Percentiles rank a stretch among this genome's conserved stretches.
phyloP scores from a whole-genome alignment of 331 rosid genomes.

The Malus hybrid region DNA sequence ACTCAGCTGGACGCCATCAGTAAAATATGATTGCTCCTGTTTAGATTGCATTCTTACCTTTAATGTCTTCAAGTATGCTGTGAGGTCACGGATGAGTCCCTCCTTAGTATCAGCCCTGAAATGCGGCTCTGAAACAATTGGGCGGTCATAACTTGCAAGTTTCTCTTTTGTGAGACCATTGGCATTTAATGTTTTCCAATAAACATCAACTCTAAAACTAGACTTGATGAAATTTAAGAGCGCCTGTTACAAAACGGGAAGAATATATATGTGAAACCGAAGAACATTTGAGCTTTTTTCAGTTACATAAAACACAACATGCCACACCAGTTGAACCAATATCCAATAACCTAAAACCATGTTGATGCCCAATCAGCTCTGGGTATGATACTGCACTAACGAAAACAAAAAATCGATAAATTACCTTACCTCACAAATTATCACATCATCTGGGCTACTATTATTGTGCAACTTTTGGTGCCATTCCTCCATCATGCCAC shows the following conservation, averaged over 20 bases:
- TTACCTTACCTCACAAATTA: slow-evolving; percentile 30
- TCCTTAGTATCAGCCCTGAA: slow-evolving; percentile 20
- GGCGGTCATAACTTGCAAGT: slow-evolving; percentile 38
- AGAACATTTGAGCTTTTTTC: background rate
- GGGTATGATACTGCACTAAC: background rate
- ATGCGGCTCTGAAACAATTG: slow-evolving; percentile 25
- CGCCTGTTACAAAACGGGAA: slow-evolving; percentile 14
- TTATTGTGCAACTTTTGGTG: slow-evolving; percentile 38
- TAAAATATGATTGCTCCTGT: background rate
- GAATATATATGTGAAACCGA: background rate
- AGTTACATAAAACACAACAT: background rate
- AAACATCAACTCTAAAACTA: slow-evolving; percentile 21
- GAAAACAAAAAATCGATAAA: background rate
- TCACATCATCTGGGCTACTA: slow-evolving; percentile 33
- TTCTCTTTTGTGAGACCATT: slow-evolving; percentile 28
- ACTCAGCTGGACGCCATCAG: background rate
- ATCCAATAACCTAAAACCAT: background rate
- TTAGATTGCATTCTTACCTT: background rate
- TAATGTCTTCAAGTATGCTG: slow-evolving; percentile 18
- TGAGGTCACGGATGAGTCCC: slow-evolving; percentile 24
- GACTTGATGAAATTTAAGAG: slow-evolving; percentile 20
- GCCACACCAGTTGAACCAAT: background rate
- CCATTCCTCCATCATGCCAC: slow-evolving; percentile 40
- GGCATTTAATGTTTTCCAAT: slow-evolving; percentile 26
- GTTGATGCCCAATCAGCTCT: background rate